These are phyloP conservation scores for Cadophora sp. DNA, from an alignment of 2,329 filamentous ascomycete species.

Conservation along the genomic window DNA sequence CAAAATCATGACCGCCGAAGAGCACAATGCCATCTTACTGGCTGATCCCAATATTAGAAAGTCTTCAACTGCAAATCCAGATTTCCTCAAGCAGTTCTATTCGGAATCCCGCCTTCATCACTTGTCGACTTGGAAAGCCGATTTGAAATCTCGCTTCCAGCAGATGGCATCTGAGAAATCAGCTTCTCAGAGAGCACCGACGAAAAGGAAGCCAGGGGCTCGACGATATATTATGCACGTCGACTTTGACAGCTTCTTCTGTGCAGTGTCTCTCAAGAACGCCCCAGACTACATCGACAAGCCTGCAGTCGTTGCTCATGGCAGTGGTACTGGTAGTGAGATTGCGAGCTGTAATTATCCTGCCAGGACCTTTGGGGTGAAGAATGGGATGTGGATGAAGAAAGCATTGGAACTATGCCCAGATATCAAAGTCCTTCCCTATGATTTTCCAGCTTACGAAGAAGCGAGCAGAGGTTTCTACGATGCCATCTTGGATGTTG, in stretches of 20 bases:
- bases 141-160: slow-evolving; percentile 89
- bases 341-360: slow-evolving; percentile 98
- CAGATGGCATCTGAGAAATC: slow-evolving; percentile 75
- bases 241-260: slow-evolving; percentile 99
- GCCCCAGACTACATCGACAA: slow-evolving; percentile 78
- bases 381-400: slow-evolving; percentile 99
- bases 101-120: slow-evolving; percentile 95
- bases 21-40: slow-evolving; percentile 87
- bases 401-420: slow-evolving; percentile 82
- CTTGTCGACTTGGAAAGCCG: slow-evolving; percentile 94
- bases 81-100: slow-evolving; percentile 94
- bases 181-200: slow-evolving; percentile 52
- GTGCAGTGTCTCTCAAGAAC: slow-evolving; percentile 84
- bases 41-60: slow-evolving; percentile 86
- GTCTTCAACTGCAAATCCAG: slow-evolving; percentile 89
- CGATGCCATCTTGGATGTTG: slow-evolving; percentile 77
- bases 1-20: slow-evolving; percentile 76
- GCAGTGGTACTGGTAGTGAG: slow-evolving; percentile 83
- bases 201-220: slow-evolving; percentile 63
- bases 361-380: slow-evolving; percentile 83
- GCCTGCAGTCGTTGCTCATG: slow-evolving; percentile 88
- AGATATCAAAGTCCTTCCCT: slow-evolving; percentile 86
- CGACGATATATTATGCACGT: slow-evolving; percentile 91
- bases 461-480: slow-evolving; percentile 90
- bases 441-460: slow-evolving; percentile 95